Evolutionary conservation across 179 eudicot species (phyloP).

Genomic region (Nepenthes alata): DNA sequence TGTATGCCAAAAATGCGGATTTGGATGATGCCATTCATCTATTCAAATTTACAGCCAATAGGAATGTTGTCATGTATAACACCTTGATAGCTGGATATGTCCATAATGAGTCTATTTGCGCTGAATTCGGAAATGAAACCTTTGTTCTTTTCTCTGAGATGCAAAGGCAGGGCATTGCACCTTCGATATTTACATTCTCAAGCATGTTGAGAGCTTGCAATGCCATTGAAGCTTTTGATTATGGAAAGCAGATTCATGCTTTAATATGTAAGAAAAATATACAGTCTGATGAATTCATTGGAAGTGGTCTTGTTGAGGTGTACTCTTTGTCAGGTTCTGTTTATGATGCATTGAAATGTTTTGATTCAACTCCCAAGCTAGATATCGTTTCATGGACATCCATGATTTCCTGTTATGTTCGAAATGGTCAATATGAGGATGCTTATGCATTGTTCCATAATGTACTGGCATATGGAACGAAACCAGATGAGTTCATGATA

Average conservation of each 20-base stretch:
- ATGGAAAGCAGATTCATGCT: constrained; percentile 20
- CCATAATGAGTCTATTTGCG: background rate
- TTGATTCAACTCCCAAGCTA: constrained; percentile 9
- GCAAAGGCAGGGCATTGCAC: constrained; percentile 15
- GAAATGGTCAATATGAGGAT: constrained; percentile 7
- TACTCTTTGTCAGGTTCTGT: constrained; percentile 8
- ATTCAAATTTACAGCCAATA: constrained; percentile 4
- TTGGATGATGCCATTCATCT: constrained; percentile 9
- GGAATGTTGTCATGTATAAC: constrained; percentile 18
- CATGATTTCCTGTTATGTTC: constrained; percentile 9
- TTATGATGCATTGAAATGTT: constrained; percentile 11
- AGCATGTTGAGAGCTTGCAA: constrained; percentile 13
- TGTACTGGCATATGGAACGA: constrained; percentile 1
- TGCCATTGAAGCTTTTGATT: constrained; percentile 9
- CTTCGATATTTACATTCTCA: constrained; percentile 15
- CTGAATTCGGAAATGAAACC: constrained; percentile 5
- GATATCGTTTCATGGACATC: constrained; percentile 15
- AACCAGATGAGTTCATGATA: constrained; percentile 10
- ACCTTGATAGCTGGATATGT: constrained; percentile 18
- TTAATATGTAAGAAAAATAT: constrained; percentile 10
- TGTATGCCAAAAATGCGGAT: constrained; percentile 17
- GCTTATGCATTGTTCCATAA: constrained; percentile 7
- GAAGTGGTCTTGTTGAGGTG: constrained; percentile 8
- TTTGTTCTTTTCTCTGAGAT: constrained; percentile 14
- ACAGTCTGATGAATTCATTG: constrained; percentile 12